Percentiles rank a stretch among this genome's conserved stretches.
Evolutionary conservation across 2,329 filamentous ascomycete genomes (phyloP).

Genomic region (Sarocladium strictum): DNA sequence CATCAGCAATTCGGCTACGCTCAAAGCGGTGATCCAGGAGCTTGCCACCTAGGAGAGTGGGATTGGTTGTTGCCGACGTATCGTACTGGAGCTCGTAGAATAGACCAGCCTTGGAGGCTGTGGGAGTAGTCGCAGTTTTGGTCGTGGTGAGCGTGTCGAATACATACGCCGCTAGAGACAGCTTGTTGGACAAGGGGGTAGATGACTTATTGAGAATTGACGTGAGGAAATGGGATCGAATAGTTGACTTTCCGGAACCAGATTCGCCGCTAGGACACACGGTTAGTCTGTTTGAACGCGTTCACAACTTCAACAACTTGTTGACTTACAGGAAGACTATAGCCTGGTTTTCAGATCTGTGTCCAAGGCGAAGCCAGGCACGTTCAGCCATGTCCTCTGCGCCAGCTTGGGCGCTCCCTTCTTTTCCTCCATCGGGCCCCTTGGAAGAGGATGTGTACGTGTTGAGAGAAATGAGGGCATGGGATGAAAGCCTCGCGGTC

Average conservation of each 20-base stretch:
- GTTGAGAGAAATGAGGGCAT: conserved; percentile 87
- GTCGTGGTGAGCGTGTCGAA: conserved; percentile 96
- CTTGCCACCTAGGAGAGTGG: conserved; percentile 88
- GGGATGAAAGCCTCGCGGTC: conserved; percentile 82
- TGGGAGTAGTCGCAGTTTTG: conserved; percentile 91
- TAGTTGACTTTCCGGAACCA: conserved; percentile 90
- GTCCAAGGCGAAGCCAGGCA: conserved; percentile 78
- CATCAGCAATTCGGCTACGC: conserved; percentile 81
- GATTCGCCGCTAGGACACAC: conserved; percentile 70
- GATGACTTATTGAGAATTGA: conserved; percentile 83
- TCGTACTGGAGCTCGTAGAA: conserved; percentile 98
- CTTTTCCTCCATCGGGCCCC: conserved; percentile 83
- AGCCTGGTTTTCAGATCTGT: conserved; percentile 88
- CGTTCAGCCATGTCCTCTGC: conserved; percentile 87
- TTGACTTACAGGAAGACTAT: conserved; percentile 79
- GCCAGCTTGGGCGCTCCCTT: conserved; percentile 86
- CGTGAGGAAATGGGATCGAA: conserved; percentile 82
- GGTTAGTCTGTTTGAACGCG: background rate
- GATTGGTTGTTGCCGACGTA: conserved; percentile 75
- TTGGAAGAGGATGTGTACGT: conserved; percentile 88
- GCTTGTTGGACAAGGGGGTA: conserved; percentile 86
- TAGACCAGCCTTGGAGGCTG: conserved; percentile 89
- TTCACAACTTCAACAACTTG: background rate
- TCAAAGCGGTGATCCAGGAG: conserved; percentile 90
- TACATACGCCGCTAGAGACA: conserved; percentile 88